These are phyloP conservation scores for Phytopythium boreale DNA, from an alignment of 352 stramenopile species.

Conservation along the genomic window DNA sequence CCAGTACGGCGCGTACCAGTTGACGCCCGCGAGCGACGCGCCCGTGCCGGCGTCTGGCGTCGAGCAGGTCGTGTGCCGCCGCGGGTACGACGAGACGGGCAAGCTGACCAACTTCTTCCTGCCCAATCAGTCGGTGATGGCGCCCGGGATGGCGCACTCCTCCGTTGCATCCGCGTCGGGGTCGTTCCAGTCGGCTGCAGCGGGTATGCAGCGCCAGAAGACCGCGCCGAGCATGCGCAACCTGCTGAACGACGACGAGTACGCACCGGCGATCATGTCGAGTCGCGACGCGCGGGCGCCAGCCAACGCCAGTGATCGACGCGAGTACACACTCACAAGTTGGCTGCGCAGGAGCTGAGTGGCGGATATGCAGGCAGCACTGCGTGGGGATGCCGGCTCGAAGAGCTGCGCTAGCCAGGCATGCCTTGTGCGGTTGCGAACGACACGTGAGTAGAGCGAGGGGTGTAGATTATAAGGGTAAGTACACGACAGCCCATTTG, in stretches of 20 bases:
- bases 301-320: slow-evolving; percentile 20
- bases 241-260: slow-evolving; percentile 34
- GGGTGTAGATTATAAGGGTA: slow-evolving; percentile 6
- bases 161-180: neutral
- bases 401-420: neutral
- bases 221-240: slow-evolving; percentile 48
- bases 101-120: slow-evolving; percentile 79
- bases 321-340: slow-evolving; percentile 59
- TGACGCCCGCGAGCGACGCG: slow-evolving; percentile 38
- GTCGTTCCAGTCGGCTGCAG: slow-evolving; percentile 7
- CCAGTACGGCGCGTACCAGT: slow-evolving; percentile 65
- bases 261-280: neutral
- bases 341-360: slow-evolving; percentile 59
- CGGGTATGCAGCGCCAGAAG: slow-evolving; percentile 25
- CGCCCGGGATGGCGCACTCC: neutral
- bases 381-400: no score
- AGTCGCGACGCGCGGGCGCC: neutral
- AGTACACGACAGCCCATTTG: slow-evolving; percentile 4
- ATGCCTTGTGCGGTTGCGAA: neutral
- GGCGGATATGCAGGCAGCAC: neutral
- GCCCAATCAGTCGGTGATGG: slow-evolving; percentile 31
- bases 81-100: slow-evolving; percentile 72
- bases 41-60: slow-evolving; percentile 33
- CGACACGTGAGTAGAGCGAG: neutral
- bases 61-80: slow-evolving; percentile 39